Evolutionary conservation across 2,329 filamentous ascomycete genomes (phyloP), one percentile per base, ranked within the genome.

Genomic region (Parastagonospora avenae): DNA sequence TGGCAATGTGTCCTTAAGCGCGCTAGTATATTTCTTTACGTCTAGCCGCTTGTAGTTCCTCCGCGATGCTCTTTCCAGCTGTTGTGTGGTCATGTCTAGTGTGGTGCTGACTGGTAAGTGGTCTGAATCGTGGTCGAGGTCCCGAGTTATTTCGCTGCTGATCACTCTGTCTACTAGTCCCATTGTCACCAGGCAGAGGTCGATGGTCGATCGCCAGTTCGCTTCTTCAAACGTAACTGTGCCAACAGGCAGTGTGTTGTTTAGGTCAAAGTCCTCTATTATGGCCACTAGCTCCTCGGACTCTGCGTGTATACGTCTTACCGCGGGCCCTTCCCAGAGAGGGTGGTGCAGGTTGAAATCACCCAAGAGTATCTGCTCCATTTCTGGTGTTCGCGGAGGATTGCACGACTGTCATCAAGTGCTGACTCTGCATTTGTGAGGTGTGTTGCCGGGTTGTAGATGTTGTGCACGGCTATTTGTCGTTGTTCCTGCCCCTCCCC

Each of bases 101-200:
- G 48, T 31, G 8, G 52, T 65, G 38, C 50, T 51, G 12, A 65
- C 61, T 5, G 57, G 61, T 7, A 65, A 50, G 43, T 65, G 50
- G 46, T 64, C 53, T 12, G 59, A 64, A 50, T 61, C 46, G 46
- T 64, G 53, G 35, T 63, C 56, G 8, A 62, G 40, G 12, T 54
- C 45, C 8, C 40, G 19, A 27, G 46, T 43, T 14, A 56, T 40
- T 32, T 47, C 14, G 42, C 59, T 53, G 11, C 37, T 52, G 28
- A 59, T 57, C 12, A 54, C 31, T 30, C 46, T 54, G 46, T 56
- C 51, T 8, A 45, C 42, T 14, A 61, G 42, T 15, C 49, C 44
- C 32, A 45, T 14, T 8, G 52, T 60, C 14, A 51, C 44, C 28
- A 52, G 38, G 38, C 44, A 56, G 7, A 57, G 42, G 36, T 57